Percentiles rank a stretch among this genome's conserved stretches.
phyloP scores from a whole-genome alignment of 192 early-diverging fungal genomes.

The Pilobolus umbonatus region DNA sequence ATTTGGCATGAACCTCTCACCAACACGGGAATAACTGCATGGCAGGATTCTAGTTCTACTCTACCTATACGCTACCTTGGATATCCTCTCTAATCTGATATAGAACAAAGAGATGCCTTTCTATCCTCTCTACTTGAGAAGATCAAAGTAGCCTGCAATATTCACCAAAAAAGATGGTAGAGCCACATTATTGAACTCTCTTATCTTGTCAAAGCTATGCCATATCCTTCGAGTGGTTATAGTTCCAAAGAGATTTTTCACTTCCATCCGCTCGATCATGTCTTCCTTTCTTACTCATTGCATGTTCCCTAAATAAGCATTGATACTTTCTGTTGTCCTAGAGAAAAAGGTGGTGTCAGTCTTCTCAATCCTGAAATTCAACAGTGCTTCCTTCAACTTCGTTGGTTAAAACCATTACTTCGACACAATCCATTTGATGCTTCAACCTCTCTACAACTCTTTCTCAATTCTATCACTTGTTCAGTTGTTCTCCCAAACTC shows the following conservation, averaged over 20 bases:
- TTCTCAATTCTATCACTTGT: background rate
- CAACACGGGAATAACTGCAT: background rate
- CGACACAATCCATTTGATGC: background rate
- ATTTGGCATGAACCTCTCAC: too few species aligned
- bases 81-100: background rate
- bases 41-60: background rate
- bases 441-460: background rate
- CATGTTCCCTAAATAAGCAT: conserved; percentile 1
- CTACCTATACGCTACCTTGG: background rate
- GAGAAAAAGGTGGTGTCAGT: background rate
- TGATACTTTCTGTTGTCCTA: background rate
- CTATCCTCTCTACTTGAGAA: background rate
- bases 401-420: background rate
- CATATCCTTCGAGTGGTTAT: conserved; percentile 2
- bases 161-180: background rate
- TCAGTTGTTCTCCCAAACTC: background rate
- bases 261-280: background rate
- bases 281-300: background rate
- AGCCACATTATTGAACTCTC: background rate
- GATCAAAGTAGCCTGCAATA: background rate
- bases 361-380: background rate
- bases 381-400: background rate
- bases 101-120: background rate
- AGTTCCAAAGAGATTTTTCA: background rate
- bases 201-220: background rate